These are phyloP conservation scores for Nothophytophthora sp. DNA, from an alignment of 352 stramenopile genomes.

Conservation along the genomic window DNA sequence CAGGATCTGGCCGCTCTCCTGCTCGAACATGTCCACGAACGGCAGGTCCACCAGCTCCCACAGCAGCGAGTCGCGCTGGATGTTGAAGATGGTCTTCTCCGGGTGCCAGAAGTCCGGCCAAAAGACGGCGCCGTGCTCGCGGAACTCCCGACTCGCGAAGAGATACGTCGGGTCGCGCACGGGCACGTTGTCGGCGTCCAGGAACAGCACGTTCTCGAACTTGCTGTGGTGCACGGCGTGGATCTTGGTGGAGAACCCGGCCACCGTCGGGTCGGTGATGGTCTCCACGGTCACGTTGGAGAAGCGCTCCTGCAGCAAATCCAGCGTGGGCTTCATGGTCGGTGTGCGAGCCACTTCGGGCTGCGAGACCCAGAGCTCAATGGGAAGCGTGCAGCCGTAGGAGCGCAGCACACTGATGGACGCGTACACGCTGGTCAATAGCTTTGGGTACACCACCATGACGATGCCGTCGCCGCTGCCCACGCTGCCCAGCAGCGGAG, in stretches of 20 bases:
- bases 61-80: conserved; percentile 55
- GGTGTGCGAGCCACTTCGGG: conserved; percentile 37
- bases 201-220: conserved; percentile 75
- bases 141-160: conserved; percentile 53
- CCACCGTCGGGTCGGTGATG: conserved; percentile 47
- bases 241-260: conserved; percentile 68
- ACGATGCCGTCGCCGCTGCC: conserved; percentile 57
- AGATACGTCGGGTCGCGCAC: conserved; percentile 67
- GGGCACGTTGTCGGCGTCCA: conserved; percentile 72
- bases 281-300: conserved; percentile 42
- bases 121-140: conserved; percentile 50
- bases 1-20: conserved; percentile 78
- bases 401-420: conserved; percentile 51
- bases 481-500: conserved; percentile 23
- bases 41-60: conserved; percentile 67
- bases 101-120: conserved; percentile 85
- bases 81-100: conserved; percentile 69
- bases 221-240: conserved; percentile 63
- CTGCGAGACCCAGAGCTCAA: conserved; percentile 75
- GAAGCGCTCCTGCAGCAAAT: conserved; percentile 31
- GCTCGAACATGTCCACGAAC: conserved; percentile 79
- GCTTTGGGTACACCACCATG: conserved; percentile 71
- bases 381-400: conserved; percentile 52
- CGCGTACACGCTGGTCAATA: conserved; percentile 70
- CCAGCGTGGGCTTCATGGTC: conserved; percentile 30